Conservation (phyloP, 805 yeast species). For the Yarrowia hollandica region DNA sequence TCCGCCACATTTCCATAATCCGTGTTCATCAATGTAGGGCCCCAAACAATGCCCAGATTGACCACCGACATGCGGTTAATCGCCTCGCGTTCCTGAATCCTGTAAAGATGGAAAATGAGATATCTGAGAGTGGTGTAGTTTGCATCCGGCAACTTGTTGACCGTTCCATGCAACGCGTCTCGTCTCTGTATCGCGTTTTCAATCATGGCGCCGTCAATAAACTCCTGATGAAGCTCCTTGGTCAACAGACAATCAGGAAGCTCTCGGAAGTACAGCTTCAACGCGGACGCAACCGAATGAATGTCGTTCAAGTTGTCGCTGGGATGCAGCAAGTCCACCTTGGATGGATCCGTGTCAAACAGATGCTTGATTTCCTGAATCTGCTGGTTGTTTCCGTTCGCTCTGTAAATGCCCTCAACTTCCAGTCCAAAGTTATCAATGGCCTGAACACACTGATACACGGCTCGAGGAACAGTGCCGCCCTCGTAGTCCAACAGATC, state of each 20-base stretch:
- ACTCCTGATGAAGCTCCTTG: slow-evolving; percentile 56
- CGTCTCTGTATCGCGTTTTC: slow-evolving; percentile 61
- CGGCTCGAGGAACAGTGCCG: slow-evolving; percentile 88
- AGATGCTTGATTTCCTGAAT: slow-evolving; percentile 70
- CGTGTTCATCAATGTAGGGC: slow-evolving; percentile 76
- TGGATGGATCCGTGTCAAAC: slow-evolving; percentile 64
- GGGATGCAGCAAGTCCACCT: slow-evolving; percentile 53
- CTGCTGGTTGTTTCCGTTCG: slow-evolving; percentile 73
- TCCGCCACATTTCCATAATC: slow-evolving; percentile 68
- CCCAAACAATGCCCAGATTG: slow-evolving; percentile 90
- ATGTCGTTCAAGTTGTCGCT: slow-evolving; percentile 71
- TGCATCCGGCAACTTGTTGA: slow-evolving; percentile 90
- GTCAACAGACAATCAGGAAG: slow-evolving; percentile 88
- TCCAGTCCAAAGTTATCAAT: slow-evolving; percentile 83
- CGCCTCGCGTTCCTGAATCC: slow-evolving; percentile 62
- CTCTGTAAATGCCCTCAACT: slow-evolving; percentile 85
- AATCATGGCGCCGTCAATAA: slow-evolving; percentile 70
- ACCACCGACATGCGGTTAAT: slow-evolving; percentile 78
- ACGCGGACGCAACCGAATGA: slow-evolving; percentile 80
- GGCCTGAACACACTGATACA: slow-evolving; percentile 81
- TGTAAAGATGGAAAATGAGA: slow-evolving; percentile 78
- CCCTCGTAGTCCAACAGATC: slow-evolving; percentile 76
- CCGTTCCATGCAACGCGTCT: slow-evolving; percentile 78
- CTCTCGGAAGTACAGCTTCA: slow-evolving; percentile 78
- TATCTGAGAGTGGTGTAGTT: slow-evolving; percentile 89